These are phyloP conservation scores for Podila epigama DNA, from an alignment of 192 early-diverging fungal genomes.

Conservation along the genomic window DNA sequence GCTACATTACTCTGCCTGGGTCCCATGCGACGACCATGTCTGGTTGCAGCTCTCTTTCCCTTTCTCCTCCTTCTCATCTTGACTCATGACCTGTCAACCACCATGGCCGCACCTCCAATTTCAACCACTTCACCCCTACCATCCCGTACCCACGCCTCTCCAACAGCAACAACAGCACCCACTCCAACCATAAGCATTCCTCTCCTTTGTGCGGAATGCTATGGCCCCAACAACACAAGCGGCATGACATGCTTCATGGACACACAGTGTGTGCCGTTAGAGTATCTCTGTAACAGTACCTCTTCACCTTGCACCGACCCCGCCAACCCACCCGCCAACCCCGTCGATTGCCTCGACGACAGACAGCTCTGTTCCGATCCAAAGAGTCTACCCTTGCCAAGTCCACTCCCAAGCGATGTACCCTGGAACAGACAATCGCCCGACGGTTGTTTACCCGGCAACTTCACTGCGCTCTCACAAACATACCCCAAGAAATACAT, in stretches of 20 bases:
- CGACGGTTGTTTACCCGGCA: conserved; percentile 7
- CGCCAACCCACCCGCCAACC: conserved; percentile 1
- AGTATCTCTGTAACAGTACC: conserved; percentile 7
- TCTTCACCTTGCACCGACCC: not conserved
- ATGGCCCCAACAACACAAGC: conserved; percentile 3
- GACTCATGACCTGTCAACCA: not conserved
- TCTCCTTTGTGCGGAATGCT: conserved; percentile 18
- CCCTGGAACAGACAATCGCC: not conserved
- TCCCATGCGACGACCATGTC: not conserved
- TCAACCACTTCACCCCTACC: not conserved
- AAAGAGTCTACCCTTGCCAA: conserved; percentile 8
- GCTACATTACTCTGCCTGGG: too few species aligned
- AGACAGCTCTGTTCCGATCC: conserved; percentile 13
- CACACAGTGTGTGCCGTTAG: conserved; percentile 28
- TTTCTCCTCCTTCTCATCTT: not conserved
- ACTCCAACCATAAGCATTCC: conserved; percentile 25
- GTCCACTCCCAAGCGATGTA: conserved; percentile 4
- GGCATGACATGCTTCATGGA: conserved; percentile 26
- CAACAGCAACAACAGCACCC: not conserved
- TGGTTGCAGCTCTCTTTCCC: not conserved
- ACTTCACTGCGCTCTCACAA: conserved; percentile 21
- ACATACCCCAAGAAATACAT: not conserved
- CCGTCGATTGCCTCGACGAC: conserved; percentile 18
- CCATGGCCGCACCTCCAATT: not conserved
- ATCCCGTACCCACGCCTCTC: not conserved